Conservation (phyloP, 108 stramenopile species). For the Skeletonema marinoi region DNA sequence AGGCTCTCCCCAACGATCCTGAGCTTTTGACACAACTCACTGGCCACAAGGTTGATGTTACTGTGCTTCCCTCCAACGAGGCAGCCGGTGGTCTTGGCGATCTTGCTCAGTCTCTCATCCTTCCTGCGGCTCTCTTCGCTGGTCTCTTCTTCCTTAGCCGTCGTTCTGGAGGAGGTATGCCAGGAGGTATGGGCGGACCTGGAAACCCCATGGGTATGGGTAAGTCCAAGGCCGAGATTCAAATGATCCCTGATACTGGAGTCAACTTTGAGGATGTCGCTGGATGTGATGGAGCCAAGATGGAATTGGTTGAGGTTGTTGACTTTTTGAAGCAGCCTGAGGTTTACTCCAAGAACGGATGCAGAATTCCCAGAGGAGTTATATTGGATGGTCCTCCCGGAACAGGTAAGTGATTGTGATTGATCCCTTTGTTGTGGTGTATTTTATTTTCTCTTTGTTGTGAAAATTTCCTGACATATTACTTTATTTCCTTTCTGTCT, state of each 20-base stretch:
- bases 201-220: conserved; percentile 90
- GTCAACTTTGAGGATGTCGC: conserved; percentile 95
- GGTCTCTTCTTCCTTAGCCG: conserved; percentile 94
- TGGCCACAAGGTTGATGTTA: conserved; percentile 92
- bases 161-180: conserved; percentile 61
- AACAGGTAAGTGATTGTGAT: conserved; percentile 89
- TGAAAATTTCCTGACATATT: too few species aligned
- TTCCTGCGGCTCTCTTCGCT: conserved; percentile 87
- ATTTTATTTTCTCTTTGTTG: too few species aligned
- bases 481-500: too few species aligned
- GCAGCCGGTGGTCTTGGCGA: conserved; percentile 77
- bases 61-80: conserved; percentile 80
- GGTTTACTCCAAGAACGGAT: conserved; percentile 86
- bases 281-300: conserved; percentile 95
- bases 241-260: conserved; percentile 69
- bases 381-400: conserved; percentile 98
- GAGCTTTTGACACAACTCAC: conserved; percentile 90
- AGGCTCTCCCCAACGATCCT: conserved; percentile 52
- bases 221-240: conserved; percentile 90
- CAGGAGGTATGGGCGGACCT: conserved; percentile 61
- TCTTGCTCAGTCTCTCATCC: conserved; percentile 79
- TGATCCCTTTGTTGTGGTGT: neutral
- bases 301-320: conserved; percentile 94
- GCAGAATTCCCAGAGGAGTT: conserved; percentile 89
- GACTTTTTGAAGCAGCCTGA: conserved; percentile 96